Conservation (phyloP, 306 rosid species). For the Acmispon strigosus region DNA sequence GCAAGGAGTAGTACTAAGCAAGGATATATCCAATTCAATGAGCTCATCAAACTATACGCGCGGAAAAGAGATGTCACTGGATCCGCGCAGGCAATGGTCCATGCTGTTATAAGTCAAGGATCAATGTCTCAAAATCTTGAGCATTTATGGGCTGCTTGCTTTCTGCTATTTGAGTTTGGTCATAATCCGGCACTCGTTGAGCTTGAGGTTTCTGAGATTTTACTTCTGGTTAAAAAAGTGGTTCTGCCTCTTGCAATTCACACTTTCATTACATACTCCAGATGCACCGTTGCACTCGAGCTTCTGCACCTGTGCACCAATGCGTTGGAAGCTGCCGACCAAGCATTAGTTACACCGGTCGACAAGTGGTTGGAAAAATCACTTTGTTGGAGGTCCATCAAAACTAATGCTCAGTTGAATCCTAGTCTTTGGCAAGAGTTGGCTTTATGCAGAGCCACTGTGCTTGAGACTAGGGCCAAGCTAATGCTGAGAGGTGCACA, state of each 20-base stretch:
- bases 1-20: slow-evolving; percentile 64
- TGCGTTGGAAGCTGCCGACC: slow-evolving; percentile 79
- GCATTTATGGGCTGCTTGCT: slow-evolving; percentile 84
- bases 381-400: slow-evolving; percentile 72
- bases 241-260: slow-evolving; percentile 72
- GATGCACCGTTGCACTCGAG: slow-evolving; percentile 68
- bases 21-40: slow-evolving; percentile 57
- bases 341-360: slow-evolving; percentile 69
- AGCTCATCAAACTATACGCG: slow-evolving; percentile 56
- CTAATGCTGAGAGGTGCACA: slow-evolving; percentile 88
- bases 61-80: slow-evolving; percentile 55
- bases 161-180: slow-evolving; percentile 69
- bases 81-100: slow-evolving; percentile 70
- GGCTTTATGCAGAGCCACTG: slow-evolving; percentile 75
- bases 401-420: slow-evolving; percentile 76
- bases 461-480: slow-evolving; percentile 81
- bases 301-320: slow-evolving; percentile 74
- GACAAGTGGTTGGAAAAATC: slow-evolving; percentile 82
- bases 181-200: slow-evolving; percentile 62
- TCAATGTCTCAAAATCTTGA: slow-evolving; percentile 53
- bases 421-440: slow-evolving; percentile 92
- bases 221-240: slow-evolving; percentile 57
- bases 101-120: slow-evolving; percentile 59
- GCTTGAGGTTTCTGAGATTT: slow-evolving; percentile 58
- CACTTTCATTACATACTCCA: slow-evolving; percentile 69